A percentile compares a stretch with the other conserved stretches of the same genome.
Conservation (phyloP, 257 asterid species). For the Apocynum venetum region DNA sequence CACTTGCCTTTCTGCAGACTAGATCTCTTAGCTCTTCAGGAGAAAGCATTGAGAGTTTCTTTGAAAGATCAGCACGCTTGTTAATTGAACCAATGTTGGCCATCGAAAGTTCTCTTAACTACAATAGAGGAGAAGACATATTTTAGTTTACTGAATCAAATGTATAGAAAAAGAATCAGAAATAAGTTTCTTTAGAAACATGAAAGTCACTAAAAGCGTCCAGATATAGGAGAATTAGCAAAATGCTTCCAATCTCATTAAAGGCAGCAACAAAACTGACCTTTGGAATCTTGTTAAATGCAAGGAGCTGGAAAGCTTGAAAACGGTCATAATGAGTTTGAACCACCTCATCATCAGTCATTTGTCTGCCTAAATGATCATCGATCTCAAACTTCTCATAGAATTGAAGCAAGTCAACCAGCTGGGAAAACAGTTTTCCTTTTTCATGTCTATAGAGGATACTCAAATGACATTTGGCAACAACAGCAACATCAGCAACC, state of each 20-base stretch:
- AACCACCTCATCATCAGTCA: slow-evolving; percentile 97
- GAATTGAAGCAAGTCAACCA: slow-evolving; percentile 95
- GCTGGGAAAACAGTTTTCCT: slow-evolving; percentile 91
- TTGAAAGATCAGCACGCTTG: slow-evolving; percentile 83
- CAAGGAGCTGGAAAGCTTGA: slow-evolving; percentile 91
- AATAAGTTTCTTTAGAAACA: background rate
- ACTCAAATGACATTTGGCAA: slow-evolving; percentile 94
- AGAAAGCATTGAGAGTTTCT: slow-evolving; percentile 74
- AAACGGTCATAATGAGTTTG: slow-evolving; percentile 86
- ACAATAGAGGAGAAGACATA: slow-evolving; percentile 24
- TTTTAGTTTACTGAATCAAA: background rate
- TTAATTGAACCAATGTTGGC: slow-evolving; percentile 86
- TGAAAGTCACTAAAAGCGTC: background rate
- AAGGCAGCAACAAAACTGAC: slow-evolving; percentile 26
- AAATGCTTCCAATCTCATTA: background rate
- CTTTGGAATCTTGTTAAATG: slow-evolving; percentile 84
- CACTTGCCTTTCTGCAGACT: slow-evolving; percentile 82
- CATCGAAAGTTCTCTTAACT: slow-evolving; percentile 90
- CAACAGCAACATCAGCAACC: slow-evolving; percentile 94
- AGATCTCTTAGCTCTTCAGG: slow-evolving; percentile 82
- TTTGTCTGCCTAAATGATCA: slow-evolving; percentile 91
- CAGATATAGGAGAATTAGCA: background rate
- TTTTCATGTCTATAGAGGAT: slow-evolving; percentile 78
- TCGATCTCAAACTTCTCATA: slow-evolving; percentile 94
- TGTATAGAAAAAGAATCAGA: background rate